Base-by-base conservation (phyloP, 2,329 filamentous ascomycete genomes). In the Torrubiellomyces zombiae region DNA sequence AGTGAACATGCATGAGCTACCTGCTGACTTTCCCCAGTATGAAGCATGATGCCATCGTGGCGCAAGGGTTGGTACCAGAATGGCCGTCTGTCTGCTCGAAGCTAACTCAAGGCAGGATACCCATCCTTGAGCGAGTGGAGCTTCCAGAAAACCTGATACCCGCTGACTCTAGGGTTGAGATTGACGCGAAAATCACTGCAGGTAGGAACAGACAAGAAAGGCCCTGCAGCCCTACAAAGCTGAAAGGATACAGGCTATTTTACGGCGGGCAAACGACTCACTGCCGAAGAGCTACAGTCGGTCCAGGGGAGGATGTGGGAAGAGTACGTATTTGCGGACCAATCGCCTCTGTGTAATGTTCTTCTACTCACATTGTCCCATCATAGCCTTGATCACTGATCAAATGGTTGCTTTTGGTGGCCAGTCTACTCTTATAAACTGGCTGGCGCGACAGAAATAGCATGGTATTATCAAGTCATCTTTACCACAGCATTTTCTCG, bases 101-200 rank as follows among this genome's bases (percentile, higher is more conserved):
- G 9, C 14, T 23, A 16, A 23, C 16, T 9, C 12, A 16, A 11
- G 18, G 10, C 37, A 74, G 69, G 28, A 85, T 85, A 38, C 80
- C 82, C 16, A 94, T 94, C 39, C 65, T 77, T 41, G 83, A 94
- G 55, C 69, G 85, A 32, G 74, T 95, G 23, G 83, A 91, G 32
- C 81, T 95, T 35, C 89, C 86, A 4, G 82, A 92, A 36, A 78
- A 89, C 16, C 73, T 89, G 67, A 94, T 95, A 40, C 89, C 89
- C 9, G 80, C 75, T 34, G 89, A 95, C 53, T 92, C 83, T 26
- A 66, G 86, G 37, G 89, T 95, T n/a, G 89, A 98, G 52, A 98
- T 95, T 44, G 89, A 95, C 51, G 89, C 89, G 30, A 95, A 95
- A 60, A 94, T 95, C 46, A 89, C 86, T 39, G 83, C 86, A 32